Evolutionary conservation across 2,329 filamentous ascomycete species (phyloP).

Genomic region (Conoideocrella luteorostrata): DNA sequence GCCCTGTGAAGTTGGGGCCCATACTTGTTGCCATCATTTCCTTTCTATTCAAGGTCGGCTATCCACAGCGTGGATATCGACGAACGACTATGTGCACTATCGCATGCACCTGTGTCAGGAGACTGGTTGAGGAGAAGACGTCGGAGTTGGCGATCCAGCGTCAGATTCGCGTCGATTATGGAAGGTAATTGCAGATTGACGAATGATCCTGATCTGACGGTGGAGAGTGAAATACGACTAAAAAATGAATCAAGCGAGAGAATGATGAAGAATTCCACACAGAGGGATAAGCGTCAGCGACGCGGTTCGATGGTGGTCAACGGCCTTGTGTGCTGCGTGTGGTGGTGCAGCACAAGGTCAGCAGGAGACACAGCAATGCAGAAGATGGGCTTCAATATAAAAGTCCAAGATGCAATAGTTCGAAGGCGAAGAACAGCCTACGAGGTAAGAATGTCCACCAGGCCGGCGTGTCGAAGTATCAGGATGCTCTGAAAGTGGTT

Average conservation of each 20-base stretch:
- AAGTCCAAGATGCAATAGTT: neutral
- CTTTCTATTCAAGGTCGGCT: constrained; percentile 33
- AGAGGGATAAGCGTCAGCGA: neutral
- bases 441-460: neutral
- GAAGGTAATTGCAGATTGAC: no score
- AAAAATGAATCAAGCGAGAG: neutral
- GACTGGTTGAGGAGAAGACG: constrained; percentile 5
- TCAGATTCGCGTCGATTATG: constrained; percentile 4
- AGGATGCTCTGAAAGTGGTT: neutral
- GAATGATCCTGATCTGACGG: no score
- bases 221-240: no score
- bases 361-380: constrained; percentile 5
- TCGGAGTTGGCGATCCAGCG: constrained; percentile 1
- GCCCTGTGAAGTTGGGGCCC: constrained; percentile 57
- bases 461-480: neutral
- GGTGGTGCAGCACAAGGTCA: constrained; percentile 6
- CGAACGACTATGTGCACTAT: constrained; percentile 36
- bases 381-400: constrained; percentile 3
- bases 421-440: constrained; percentile 2
- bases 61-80: constrained; percentile 58
- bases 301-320: constrained; percentile 7
- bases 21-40: constrained; percentile 65
- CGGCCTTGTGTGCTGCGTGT: constrained; percentile 4
- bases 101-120: constrained; percentile 37
- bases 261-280: neutral